Percentiles rank a stretch among this genome's conserved stretches.
Conservation (phyloP, 75 land plant species). For the Picea sitchensis region DNA sequence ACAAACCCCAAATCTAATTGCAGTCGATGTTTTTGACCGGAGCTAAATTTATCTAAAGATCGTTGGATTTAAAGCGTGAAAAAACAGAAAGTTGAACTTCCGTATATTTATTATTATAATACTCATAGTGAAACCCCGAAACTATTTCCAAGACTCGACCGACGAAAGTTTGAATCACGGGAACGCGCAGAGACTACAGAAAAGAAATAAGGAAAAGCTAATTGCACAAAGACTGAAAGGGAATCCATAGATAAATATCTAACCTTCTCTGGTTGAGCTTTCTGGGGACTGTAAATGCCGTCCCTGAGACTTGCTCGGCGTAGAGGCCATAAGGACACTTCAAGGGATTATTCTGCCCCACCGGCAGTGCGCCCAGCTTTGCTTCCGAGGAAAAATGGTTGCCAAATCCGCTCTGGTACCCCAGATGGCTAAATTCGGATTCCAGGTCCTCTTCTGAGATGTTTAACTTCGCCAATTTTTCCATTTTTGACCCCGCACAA, state of each 20-base stretch:
- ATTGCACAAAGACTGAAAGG: not conserved
- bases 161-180: not conserved
- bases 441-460: not conserved
- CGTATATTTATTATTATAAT: too few species aligned
- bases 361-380: constrained; percentile 76
- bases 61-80: too few species aligned
- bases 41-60: too few species aligned
- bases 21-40: too few species aligned
- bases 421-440: constrained; percentile 13
- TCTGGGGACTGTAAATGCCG: constrained; percentile 87
- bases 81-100: too few species aligned
- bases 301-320: constrained; percentile 98
- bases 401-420: constrained; percentile 83
- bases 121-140: too few species aligned
- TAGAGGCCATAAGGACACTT: constrained; percentile 91
- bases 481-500: not conserved
- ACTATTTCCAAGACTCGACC: too few species aligned
- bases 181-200: not conserved
- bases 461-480: constrained; percentile 1
- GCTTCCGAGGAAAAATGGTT: constrained; percentile 90
- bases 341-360: constrained; percentile 85
- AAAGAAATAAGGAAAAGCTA: not conserved
- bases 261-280: constrained; percentile 74
- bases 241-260: not conserved
- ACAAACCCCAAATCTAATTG: not conserved